Base-by-base conservation (phyloP, 2,329 filamentous ascomycete genomes). In the Phyllosticta citriasiana region DNA sequence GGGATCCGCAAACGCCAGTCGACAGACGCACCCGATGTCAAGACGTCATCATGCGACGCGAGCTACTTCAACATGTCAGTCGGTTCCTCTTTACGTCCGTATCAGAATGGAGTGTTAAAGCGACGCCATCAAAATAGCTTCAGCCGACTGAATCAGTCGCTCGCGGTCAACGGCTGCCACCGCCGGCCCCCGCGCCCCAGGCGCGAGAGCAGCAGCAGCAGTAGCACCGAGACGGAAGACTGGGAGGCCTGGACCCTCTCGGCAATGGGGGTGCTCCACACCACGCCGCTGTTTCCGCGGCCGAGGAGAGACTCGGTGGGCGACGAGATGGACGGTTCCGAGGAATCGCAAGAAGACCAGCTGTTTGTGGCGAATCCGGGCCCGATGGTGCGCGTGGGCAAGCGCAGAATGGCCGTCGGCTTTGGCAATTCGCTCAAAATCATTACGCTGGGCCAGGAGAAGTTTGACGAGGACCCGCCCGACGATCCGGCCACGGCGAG, bases 351-450 rank as follows among this genome's bases (percentile, higher is more conserved):
- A 1, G 78, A 82, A 3, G 77, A 80, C 2, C 79, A 84, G 61
- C 77, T 92, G 4, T 83, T 89, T 55, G 84, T 90, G 24, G 82
- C 82, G 2, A 79, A 80, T 54, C 76, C 88, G 1, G 89, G 88
- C 0, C 88, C 88, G 0, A 82, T 88, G 61, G 78, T 79, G 1
- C 77, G 77, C 58, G 74, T 90, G 1, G 88, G 88, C 12, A 80
- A 82, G 55, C 79, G 80, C 54, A 87, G 85, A 57, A 79, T 89
- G 2, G 88, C 84, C 0, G 81, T 92, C 30, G 87, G 82, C 0
- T 84, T 91, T 63, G 89, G 88, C 12, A 88, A 91, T 65, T 79
- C 84, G 1, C 79, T 91, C 67, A 91, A 91, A 73, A 76, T 91
- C 57, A 80, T 91, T 61, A 84, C 82, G 1, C 77, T 87, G 5